These are phyloP conservation scores for Graphilbum ipis-grandicollis DNA, from an alignment of 2,329 filamentous ascomycete species.

Conservation along the genomic window DNA sequence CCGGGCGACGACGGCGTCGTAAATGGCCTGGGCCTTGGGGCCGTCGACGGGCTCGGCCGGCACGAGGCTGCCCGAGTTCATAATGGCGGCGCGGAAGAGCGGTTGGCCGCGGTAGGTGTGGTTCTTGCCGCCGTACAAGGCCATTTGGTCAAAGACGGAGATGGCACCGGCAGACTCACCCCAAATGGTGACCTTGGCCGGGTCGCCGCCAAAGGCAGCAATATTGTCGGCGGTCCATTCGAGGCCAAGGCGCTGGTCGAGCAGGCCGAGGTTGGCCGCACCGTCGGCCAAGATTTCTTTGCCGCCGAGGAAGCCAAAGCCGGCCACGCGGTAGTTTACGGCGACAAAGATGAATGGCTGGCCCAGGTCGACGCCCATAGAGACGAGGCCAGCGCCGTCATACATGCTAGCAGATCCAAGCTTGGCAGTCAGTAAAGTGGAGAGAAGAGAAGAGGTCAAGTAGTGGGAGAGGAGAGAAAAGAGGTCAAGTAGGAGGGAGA, in stretches of 20 bases:
- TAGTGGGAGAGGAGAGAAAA: not conserved
- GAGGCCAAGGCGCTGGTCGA: conserved; percentile 56
- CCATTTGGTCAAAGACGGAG: conserved; percentile 61
- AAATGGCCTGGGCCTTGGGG: conserved; percentile 45
- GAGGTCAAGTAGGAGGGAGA: not conserved
- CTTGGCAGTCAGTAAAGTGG: too few species aligned
- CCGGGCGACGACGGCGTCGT: conserved; percentile 40
- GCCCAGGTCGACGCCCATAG: conserved; percentile 24
- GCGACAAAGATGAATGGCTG: conserved; percentile 59
- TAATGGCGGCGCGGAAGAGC: conserved; percentile 61
- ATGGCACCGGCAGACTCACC: conserved; percentile 57
- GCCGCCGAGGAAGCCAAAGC: conserved; percentile 58
- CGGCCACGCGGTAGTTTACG: conserved; percentile 61
- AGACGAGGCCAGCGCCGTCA: conserved; percentile 29
- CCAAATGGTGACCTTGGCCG: conserved; percentile 64
- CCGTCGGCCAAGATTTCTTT: conserved; percentile 51
- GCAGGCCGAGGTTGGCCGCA: conserved; percentile 50
- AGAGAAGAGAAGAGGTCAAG: too few species aligned
- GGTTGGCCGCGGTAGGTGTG: conserved; percentile 56
- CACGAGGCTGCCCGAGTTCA: conserved; percentile 52
- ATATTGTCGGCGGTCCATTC: conserved; percentile 70
- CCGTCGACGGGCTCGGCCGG: conserved; percentile 48
- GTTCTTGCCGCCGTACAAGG: conserved; percentile 48
- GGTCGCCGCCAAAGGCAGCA: conserved; percentile 60
- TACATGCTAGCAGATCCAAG: conserved; percentile 33